Evolutionary conservation across 192 early-diverging fungal genomes (phyloP).

Genomic region (Podila epicladia): DNA sequence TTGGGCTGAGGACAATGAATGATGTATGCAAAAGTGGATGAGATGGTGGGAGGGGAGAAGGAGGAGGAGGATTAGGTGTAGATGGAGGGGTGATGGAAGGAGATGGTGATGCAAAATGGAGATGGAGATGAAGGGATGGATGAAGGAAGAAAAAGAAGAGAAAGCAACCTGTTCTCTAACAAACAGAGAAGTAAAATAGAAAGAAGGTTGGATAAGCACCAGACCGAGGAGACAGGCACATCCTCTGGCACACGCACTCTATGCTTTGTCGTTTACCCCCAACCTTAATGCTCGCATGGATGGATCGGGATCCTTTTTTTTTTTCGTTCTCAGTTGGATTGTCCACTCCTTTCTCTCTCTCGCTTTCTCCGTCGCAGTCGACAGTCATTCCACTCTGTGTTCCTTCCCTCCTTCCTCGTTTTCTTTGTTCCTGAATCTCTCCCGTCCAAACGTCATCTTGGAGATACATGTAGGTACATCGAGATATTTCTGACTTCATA

Average conservation of each 20-base stretch:
- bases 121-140: neutral
- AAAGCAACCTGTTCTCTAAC: neutral
- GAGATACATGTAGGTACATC: too few relatives aligned
- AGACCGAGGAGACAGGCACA: neutral
- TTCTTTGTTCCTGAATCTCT: neutral
- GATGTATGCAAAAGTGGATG: neutral
- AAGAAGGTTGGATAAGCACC: neutral
- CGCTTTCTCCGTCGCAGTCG: neutral
- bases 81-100: neutral
- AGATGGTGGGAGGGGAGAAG: too few relatives aligned
- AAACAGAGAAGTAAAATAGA: neutral
- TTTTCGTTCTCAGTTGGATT: too few relatives aligned
- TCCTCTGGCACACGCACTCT: neutral
- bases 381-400: too few relatives aligned
- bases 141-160: neutral
- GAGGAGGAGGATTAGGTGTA: neutral
- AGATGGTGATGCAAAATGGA: neutral
- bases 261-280: too few relatives aligned
- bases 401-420: neutral
- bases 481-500: too few relatives aligned
- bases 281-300: too few relatives aligned
- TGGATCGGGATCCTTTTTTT: too few relatives aligned
- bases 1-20: too few relatives aligned
- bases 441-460: too few relatives aligned
- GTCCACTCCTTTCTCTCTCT: neutral